Conservation (phyloP, 805 yeast species). For the Candida alai region DNA sequence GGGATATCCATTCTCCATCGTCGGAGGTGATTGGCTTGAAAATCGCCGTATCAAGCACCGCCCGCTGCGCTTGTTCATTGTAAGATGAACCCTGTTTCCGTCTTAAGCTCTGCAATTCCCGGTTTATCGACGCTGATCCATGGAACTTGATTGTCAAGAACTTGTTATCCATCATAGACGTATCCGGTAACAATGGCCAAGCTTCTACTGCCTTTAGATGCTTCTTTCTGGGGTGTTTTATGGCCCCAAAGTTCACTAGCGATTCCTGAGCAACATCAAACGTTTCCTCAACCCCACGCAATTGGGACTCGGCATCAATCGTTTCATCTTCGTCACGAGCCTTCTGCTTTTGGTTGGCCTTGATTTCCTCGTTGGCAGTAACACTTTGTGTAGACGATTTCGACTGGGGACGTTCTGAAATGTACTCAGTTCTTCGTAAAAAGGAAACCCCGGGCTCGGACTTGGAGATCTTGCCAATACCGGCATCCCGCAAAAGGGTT, state of each 20-base stretch:
- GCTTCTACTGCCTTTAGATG: constrained; percentile 68
- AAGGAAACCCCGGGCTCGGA: constrained; percentile 63
- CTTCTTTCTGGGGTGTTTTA: constrained; percentile 78
- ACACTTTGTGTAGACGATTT: constrained; percentile 1
- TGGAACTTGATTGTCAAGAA: constrained; percentile 61
- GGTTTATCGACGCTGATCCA: constrained; percentile 49
- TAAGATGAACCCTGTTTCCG: constrained; percentile 23
- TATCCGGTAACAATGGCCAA: constrained; percentile 85
- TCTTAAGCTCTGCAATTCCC: constrained; percentile 31
- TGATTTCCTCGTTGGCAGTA: constrained; percentile 9
- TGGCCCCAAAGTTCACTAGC: constrained; percentile 35
- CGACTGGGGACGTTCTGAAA: constrained; percentile 48
- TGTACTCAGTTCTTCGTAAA: constrained; percentile 91
- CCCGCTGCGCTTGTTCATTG: constrained; percentile 30
- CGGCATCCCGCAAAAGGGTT: constrained; percentile 76
- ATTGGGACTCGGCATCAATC: constrained; percentile 59
- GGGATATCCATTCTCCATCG: constrained; percentile 74
- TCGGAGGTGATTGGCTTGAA: constrained; percentile 71
- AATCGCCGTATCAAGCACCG: constrained; percentile 52
- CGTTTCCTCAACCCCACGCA: constrained; percentile 69
- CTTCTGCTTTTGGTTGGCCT: constrained; percentile 18
- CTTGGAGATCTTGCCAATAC: constrained; percentile 41
- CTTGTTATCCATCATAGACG: constrained; percentile 81
- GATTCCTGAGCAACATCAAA: constrained; percentile 60
- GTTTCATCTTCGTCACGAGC: constrained; percentile 23